Conservation (phyloP, 768 basidiomycete genomes). For the Hortiboletus campestris region DNA sequence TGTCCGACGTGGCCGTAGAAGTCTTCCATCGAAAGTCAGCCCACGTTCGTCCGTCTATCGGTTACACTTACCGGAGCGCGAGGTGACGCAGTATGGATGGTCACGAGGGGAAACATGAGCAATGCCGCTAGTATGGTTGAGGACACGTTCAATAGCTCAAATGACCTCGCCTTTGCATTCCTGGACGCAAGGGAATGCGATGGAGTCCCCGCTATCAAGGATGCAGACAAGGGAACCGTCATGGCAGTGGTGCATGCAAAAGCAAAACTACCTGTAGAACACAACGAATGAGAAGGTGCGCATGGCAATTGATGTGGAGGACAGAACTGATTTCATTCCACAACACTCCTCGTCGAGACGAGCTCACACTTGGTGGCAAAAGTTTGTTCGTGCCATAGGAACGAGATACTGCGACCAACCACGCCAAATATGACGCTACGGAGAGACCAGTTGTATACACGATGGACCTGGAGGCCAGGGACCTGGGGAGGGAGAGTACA, state of each 20-base stretch:
- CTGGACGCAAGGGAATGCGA: conserved; percentile 29
- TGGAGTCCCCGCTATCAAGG: conserved; percentile 44
- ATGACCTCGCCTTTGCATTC: conserved; percentile 51
- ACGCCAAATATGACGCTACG: conserved; percentile 54
- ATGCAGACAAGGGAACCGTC: conserved; percentile 64
- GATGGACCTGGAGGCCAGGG: conserved; percentile 53
- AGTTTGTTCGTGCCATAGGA: conserved; percentile 49
- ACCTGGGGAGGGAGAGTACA: conserved; percentile 53
- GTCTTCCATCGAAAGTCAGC: conserved; percentile 14
- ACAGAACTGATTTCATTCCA: conserved; percentile 68
- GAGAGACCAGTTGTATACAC: conserved; percentile 61
- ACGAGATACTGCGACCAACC: conserved; percentile 55
- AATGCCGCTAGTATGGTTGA: conserved; percentile 49
- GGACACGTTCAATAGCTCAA: conserved; percentile 52
- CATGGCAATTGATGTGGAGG: not conserved
- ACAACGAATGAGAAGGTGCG: not conserved
- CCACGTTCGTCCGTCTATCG: conserved; percentile 23
- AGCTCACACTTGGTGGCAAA: conserved; percentile 32
- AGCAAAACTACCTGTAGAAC: conserved; percentile 46
- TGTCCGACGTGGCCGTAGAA: conserved; percentile 1
- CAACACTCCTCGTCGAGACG: conserved; percentile 45
- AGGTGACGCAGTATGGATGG: conserved; percentile 47
- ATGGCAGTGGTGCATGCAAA: conserved; percentile 67
- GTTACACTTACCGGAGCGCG: conserved; percentile 37
- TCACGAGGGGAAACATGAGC: conserved; percentile 55